These are phyloP conservation scores for Leccinellum luteum DNA, from an alignment of 768 basidiomycete genomes.

Conservation along the genomic window DNA sequence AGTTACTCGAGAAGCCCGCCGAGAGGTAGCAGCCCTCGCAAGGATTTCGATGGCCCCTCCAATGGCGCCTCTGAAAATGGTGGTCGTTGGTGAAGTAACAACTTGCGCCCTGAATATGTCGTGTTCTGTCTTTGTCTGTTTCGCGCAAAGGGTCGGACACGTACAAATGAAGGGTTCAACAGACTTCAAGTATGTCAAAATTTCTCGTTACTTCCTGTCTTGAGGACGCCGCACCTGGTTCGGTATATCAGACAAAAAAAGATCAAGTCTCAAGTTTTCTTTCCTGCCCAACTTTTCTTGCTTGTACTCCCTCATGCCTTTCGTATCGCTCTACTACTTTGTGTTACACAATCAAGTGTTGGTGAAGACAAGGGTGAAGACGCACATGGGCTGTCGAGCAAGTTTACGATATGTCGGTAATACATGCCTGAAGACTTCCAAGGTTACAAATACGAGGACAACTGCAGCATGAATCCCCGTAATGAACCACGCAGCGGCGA, in stretches of 20 bases:
- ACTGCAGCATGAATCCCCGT: conserved; percentile 13
- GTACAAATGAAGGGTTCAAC: conserved; percentile 42
- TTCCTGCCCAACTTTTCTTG: conserved; percentile 54
- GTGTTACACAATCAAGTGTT: conserved; percentile 42
- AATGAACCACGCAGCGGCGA: conserved; percentile 13
- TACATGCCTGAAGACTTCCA: conserved; percentile 34
- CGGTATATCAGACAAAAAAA: conserved; percentile 51
- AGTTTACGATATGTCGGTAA: conserved; percentile 37
- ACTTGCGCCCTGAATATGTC: conserved; percentile 17
- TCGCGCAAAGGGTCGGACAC: conserved; percentile 41
- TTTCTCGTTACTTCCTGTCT: conserved; percentile 48
- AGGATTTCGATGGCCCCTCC: conserved; percentile 48
- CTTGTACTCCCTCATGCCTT: conserved; percentile 38
- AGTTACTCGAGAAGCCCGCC: conserved; percentile 83
- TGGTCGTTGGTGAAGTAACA: conserved; percentile 59
- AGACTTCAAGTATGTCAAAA: conserved; percentile 47
- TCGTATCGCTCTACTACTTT: conserved; percentile 48
- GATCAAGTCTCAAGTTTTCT: conserved; percentile 69
- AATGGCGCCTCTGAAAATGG: conserved; percentile 39
- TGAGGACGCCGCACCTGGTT: conserved; percentile 48
- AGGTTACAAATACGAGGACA: conserved; percentile 21
- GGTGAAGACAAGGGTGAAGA: conserved; percentile 37
- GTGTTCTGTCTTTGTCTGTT: conserved; percentile 29
- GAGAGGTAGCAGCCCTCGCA: conserved; percentile 59
- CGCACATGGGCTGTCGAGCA: conserved; percentile 35